Conservation (phyloP, 164 flowering plant species). For the Kingdonia uniflora region DNA sequence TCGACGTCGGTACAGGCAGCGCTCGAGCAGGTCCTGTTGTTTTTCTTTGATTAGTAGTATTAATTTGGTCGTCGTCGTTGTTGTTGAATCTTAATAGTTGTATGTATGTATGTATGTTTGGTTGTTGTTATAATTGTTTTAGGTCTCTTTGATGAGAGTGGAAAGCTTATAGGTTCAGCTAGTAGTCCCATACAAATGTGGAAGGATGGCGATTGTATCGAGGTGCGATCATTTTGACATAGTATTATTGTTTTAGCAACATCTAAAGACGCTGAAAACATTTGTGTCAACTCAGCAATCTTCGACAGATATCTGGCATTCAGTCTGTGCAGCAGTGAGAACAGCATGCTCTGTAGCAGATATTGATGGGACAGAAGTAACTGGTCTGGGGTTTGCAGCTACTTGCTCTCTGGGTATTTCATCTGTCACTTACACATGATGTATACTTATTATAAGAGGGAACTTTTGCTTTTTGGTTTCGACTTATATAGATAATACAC, state of each 20-base stretch:
- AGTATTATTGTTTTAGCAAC: neutral
- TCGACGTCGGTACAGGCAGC: constrained; percentile 98
- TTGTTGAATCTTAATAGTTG: too few relatives aligned
- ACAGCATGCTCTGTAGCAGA: constrained; percentile 72
- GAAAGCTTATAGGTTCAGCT: constrained; percentile 74
- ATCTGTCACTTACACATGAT: neutral
- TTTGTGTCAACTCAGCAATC: constrained; percentile 60
- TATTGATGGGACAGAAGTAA: constrained; percentile 61
- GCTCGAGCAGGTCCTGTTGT: constrained; percentile 76
- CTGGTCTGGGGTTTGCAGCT: constrained; percentile 85
- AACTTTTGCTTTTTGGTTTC: too few relatives aligned
- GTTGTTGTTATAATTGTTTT: constrained; percentile 13
- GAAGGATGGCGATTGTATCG: constrained; percentile 87
- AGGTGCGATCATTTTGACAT: too few relatives aligned
- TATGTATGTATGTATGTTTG: too few relatives aligned
- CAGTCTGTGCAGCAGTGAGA: constrained; percentile 87
- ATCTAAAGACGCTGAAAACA: too few relatives aligned
- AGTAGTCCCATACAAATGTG: constrained; percentile 94
- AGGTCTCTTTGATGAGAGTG: constrained; percentile 81
- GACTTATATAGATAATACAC: too few relatives aligned
- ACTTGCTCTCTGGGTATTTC: constrained; percentile 93
- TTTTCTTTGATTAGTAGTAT: neutral
- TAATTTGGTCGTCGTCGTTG: too few relatives aligned
- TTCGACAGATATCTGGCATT: constrained; percentile 99
- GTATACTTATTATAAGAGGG: too few relatives aligned